Percentiles rank a stretch among this genome's conserved stretches.
phyloP scores from a whole-genome alignment of 768 basidiomycete species.

The Panaeolus papilionaceus region DNA sequence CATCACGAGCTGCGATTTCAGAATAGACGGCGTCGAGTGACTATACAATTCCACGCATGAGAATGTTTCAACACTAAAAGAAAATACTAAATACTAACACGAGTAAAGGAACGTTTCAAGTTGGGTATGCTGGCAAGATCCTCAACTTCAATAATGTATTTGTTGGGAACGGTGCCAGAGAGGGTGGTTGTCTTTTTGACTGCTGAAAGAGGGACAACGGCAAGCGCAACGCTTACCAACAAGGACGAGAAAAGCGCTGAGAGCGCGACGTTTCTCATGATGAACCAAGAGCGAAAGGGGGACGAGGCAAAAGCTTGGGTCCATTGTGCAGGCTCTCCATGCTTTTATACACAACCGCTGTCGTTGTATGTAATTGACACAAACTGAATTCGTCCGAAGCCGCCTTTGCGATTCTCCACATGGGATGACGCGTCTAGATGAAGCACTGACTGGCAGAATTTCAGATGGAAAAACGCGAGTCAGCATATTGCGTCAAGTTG shows the following conservation, averaged over 20 bases:
- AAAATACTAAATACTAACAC: slow-evolving; percentile 8
- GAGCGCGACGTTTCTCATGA: slow-evolving; percentile 9
- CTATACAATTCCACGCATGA: slow-evolving; percentile 33
- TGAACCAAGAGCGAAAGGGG: not conserved
- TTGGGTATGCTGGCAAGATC: not conserved
- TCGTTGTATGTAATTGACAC: not conserved
- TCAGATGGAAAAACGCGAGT: slow-evolving; percentile 1
- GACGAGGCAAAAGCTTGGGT: not conserved
- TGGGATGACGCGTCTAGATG: not conserved
- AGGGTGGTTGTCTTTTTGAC: slow-evolving; percentile 9
- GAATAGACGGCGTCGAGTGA: slow-evolving; percentile 56
- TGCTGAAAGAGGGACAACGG: slow-evolving; percentile 13
- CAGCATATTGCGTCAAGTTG: not conserved
- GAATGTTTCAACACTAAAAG: not conserved
- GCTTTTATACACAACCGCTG: not conserved
- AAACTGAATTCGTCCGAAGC: not conserved
- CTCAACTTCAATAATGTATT: slow-evolving; percentile 21
- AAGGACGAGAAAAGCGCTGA: slow-evolving; percentile 8
- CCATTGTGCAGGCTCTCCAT: not conserved
- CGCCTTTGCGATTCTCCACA: not conserved
- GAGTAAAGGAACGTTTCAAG: slow-evolving; percentile 3
- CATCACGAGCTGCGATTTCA: slow-evolving; percentile 44
- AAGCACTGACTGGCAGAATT: not conserved
- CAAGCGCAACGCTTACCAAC: slow-evolving; percentile 3
- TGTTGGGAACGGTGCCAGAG: slow-evolving; percentile 13